Evolutionary conservation across 2,329 filamentous ascomycete genomes (phyloP), one percentile per base, ranked within the genome.

Genomic region (Colletotrichum tabaci): DNA sequence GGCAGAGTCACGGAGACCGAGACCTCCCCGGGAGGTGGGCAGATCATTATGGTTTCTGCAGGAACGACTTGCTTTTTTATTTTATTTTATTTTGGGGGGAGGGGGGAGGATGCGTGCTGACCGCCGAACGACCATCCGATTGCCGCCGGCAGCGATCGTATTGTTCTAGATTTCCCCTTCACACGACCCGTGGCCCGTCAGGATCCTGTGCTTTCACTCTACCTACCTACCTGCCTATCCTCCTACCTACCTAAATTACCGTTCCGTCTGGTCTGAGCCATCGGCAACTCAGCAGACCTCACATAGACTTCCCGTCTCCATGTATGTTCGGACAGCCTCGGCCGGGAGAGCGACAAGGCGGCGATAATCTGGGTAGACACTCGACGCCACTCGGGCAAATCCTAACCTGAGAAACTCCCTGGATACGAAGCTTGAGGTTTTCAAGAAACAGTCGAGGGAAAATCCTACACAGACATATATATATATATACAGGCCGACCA

Each of bases 251-350:
- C 23, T 26, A 26, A 26, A 26, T 18, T 5, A 16, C 57, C 42
- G 35, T 52, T 56, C 56, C 57, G 52, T 23, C 35, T 46, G 53
- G 61, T 61, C 67, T 57, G 52, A 71, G 63, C 35, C 67, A 46
- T 4, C 26, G 26, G 26, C 57, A 15, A 16, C 23, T 40, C 26
- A 67, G 15, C 3, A 53, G 62, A 55, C 15, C 42, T 15, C 63
- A 46, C 52, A 56, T n/a, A 21, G 65, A 57, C 50, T n/a, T 61
- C 44, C 50, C 16, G 16, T 6, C 10, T 26, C 49, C 18, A 18
- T 49, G 26, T 38, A 50, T 61, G 44, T 62, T 71, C 50, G 50
- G 64, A 53, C 64, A 50, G 64, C 12, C 21, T 13, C 40, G 50
- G 16, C 50, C 21, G 35, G 47, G 60, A 42, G 12, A 26, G 46